Evolutionary conservation across 495 filamentous ascomycete genomes (phyloP).

Genomic region (Penicillium arizonense): DNA sequence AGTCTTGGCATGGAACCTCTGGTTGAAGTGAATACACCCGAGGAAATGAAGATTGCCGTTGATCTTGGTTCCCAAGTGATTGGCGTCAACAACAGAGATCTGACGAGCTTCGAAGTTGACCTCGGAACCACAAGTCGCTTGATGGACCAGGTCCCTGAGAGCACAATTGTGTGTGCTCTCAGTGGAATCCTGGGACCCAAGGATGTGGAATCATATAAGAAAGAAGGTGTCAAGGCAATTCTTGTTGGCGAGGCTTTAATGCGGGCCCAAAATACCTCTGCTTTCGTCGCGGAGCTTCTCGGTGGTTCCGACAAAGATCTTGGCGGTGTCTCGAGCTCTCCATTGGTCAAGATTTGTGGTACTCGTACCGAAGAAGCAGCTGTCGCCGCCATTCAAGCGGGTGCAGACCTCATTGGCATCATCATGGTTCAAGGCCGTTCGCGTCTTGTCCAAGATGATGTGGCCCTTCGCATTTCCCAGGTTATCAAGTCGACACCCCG

Average conservation of each 20-base stretch:
- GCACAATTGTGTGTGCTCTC: slow-evolving; percentile 89
- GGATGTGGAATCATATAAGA: slow-evolving; percentile 84
- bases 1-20: slow-evolving; percentile 96
- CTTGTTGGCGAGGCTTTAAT: slow-evolving; percentile 96
- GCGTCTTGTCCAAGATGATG: slow-evolving; percentile 72
- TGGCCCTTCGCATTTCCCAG: slow-evolving; percentile 75
- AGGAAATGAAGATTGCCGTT: slow-evolving; percentile 88
- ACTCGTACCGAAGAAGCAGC: slow-evolving; percentile 83
- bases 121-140: slow-evolving; percentile 89
- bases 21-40: slow-evolving; percentile 91
- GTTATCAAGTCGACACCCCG: slow-evolving; percentile 62
- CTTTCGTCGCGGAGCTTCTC: slow-evolving; percentile 80
- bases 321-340: slow-evolving; percentile 28
- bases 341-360: slow-evolving; percentile 94
- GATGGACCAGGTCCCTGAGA: slow-evolving; percentile 77
- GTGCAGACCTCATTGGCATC: slow-evolving; percentile 90
- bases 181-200: slow-evolving; percentile 91
- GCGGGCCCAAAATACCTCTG: slow-evolving; percentile 74
- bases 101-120: slow-evolving; percentile 95
- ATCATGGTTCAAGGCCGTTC: slow-evolving; percentile 82
- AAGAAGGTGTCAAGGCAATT: slow-evolving; percentile 87
- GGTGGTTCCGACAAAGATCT: slow-evolving; percentile 46
- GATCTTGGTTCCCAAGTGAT: slow-evolving; percentile 90
- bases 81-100: slow-evolving; percentile 95
- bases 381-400: slow-evolving; percentile 74